phyloP scores from a whole-genome alignment of 495 filamentous ascomycete genomes.

The Recurvomyces mirabilis region DNA sequence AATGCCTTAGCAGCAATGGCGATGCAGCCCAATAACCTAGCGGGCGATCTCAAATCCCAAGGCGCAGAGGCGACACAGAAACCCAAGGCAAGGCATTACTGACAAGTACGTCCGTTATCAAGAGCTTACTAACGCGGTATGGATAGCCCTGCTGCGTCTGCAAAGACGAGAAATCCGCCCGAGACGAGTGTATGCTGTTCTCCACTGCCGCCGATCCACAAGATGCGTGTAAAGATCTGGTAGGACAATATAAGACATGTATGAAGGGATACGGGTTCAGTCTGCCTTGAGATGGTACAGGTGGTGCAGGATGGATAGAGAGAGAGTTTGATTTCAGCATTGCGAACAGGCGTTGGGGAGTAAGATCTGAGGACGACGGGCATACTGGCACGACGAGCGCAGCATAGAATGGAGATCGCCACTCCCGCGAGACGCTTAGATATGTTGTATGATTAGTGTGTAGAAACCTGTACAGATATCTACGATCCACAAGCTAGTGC shows the following conservation, averaged over 20 bases:
- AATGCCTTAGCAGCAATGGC: too few species aligned
- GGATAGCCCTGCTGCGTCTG: slow-evolving; percentile 89
- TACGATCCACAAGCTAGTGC: too few species aligned
- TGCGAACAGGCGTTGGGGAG: background rate
- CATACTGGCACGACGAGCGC: slow-evolving; percentile 1
- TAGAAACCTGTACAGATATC: too few species aligned
- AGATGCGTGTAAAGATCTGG: slow-evolving; percentile 64
- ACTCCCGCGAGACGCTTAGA: too few species aligned
- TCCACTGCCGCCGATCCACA: slow-evolving; percentile 66
- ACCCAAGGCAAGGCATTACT: too few species aligned
- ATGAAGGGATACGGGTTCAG: slow-evolving; percentile 93
- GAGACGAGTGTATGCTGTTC: slow-evolving; percentile 99
- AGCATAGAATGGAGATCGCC: too few species aligned
- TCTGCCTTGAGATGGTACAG: slow-evolving; percentile 35
- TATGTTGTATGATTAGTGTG: too few species aligned
- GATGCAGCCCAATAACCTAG: slow-evolving; percentile 29
- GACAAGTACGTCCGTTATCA: too few species aligned
- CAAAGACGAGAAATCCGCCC: slow-evolving; percentile 80
- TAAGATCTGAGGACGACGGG: background rate
- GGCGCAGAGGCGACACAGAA: slow-evolving; percentile 36
- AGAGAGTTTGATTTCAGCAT: background rate
- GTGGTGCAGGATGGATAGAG: background rate
- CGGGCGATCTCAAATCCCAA: slow-evolving; percentile 32
- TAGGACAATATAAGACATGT: slow-evolving; percentile 78
- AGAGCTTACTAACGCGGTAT: background rate